Evolutionary conservation across 106 monocot genomes (phyloP).

Genomic region (Apostasia shenzhenica): DNA sequence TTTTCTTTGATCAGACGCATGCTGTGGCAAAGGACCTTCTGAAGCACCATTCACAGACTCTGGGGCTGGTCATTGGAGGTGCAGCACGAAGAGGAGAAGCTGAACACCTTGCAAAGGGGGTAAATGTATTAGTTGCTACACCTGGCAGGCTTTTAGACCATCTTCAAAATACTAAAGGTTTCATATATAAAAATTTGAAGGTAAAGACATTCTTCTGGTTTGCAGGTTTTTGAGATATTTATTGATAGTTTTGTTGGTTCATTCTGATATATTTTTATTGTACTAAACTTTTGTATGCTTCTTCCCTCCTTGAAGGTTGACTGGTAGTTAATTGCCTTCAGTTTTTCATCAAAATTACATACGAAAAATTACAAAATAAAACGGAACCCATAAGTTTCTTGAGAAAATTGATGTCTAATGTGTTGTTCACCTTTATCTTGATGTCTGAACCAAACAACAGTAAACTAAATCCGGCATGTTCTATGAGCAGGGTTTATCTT

Average conservation of each 20-base stretch:
- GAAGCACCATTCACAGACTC: constrained; percentile 84
- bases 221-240: background rate
- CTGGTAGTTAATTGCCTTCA: background rate
- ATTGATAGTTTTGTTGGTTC: background rate
- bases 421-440: no score
- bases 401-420: no score
- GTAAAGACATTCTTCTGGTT: constrained; percentile 12
- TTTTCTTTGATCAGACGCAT: constrained; percentile 45
- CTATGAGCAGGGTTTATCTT: no score
- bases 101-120: constrained; percentile 73
- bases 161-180: constrained; percentile 76
- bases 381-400: no score
- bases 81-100: constrained; percentile 59
- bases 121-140: constrained; percentile 76
- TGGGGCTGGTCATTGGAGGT: constrained; percentile 78
- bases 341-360: background rate
- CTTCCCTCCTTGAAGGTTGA: background rate
- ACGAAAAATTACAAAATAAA: no score
- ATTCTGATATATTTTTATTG: background rate
- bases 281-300: background rate
- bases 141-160: constrained; percentile 92
- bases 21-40: constrained; percentile 74
- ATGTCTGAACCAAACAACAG: no score
- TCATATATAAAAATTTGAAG: constrained; percentile 77
- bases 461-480: no score